Conservation (phyloP, 495 filamentous ascomycete genomes). For the Penicillium goetzii region DNA sequence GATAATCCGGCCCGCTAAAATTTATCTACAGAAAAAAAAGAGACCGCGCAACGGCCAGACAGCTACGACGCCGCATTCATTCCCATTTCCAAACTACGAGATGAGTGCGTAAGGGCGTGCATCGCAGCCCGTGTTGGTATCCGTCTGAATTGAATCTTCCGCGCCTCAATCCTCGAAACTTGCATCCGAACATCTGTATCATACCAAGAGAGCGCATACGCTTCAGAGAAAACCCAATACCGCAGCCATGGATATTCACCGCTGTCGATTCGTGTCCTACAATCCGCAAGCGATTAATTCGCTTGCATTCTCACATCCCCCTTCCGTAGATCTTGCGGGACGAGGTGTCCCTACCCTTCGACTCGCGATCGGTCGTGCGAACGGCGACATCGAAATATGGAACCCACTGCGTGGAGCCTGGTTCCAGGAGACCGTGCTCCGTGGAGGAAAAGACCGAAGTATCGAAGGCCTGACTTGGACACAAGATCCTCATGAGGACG, state of each 20-base stretch:
- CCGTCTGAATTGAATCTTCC: constrained; percentile 26
- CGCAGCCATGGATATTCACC: constrained; percentile 86
- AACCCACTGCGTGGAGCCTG: constrained; percentile 84
- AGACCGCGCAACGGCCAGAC: constrained; percentile 29
- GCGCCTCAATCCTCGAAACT: constrained; percentile 18
- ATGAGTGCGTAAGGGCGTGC: constrained; percentile 44
- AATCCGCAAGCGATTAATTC: constrained; percentile 91
- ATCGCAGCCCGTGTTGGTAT: constrained; percentile 32
- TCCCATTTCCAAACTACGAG: constrained; percentile 22
- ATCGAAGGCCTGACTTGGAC: constrained; percentile 92
- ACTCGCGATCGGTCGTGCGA: constrained; percentile 87
- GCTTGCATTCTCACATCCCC: constrained; percentile 87
- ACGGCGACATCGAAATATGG: constrained; percentile 98
- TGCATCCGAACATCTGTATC: constrained; percentile 15
- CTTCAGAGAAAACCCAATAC: constrained; percentile 23
- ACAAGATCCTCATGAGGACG: constrained; percentile 75
- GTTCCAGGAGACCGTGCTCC: constrained; percentile 85
- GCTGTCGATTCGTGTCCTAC: constrained; percentile 95
- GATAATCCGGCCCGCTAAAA: constrained; percentile 41
- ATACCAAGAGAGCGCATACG: constrained; percentile 21
- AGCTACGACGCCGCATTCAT: constrained; percentile 28
- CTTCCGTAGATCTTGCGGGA: constrained; percentile 54
- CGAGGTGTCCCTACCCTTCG: constrained; percentile 63
- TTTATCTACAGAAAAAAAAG: constrained; percentile 41
- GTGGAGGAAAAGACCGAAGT: constrained; percentile 81